Percentiles rank a stretch among this genome's conserved stretches.
Conservation (phyloP, 2,329 filamentous ascomycete genomes). For the Lojkania enalia region DNA sequence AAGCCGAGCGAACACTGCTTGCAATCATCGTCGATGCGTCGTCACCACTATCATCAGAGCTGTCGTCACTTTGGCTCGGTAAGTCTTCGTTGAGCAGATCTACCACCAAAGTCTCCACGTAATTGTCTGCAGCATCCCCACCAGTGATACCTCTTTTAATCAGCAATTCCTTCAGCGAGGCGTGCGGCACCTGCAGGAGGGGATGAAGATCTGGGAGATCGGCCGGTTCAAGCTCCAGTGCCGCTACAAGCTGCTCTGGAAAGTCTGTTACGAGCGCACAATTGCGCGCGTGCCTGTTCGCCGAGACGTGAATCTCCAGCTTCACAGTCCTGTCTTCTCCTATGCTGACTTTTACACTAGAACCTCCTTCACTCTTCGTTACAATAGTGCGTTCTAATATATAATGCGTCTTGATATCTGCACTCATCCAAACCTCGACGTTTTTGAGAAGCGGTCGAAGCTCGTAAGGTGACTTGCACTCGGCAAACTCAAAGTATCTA, state of each 20-base stretch:
- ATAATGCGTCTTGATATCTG: conserved; percentile 7
- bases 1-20: too few relatives aligned
- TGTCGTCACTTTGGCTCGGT: too few relatives aligned
- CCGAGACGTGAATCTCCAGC: conserved; percentile 9
- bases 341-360: conserved; percentile 8
- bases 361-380: conserved; percentile 9
- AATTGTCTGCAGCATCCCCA: too few relatives aligned
- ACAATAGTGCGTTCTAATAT: conserved; percentile 7
- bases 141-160: conserved; percentile 7
- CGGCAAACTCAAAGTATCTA: too few relatives aligned
- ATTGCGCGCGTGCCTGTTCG: conserved; percentile 3
- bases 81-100: too few relatives aligned
- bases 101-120: too few relatives aligned
- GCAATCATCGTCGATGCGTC: too few relatives aligned
- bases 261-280: conserved; percentile 13
- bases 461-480: conserved; percentile 7
- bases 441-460: conserved; percentile 6
- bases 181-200: conserved; percentile 5
- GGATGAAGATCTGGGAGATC: conserved; percentile 5
- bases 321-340: conserved; percentile 2
- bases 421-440: conserved; percentile 5
- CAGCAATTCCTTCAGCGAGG: conserved; percentile 3
- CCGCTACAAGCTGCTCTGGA: conserved; percentile 9
- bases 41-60: too few relatives aligned
- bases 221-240: conserved; percentile 6